phyloP scores from a whole-genome alignment of 495 filamentous ascomycete species.

The Parathielavia appendiculata region DNA sequence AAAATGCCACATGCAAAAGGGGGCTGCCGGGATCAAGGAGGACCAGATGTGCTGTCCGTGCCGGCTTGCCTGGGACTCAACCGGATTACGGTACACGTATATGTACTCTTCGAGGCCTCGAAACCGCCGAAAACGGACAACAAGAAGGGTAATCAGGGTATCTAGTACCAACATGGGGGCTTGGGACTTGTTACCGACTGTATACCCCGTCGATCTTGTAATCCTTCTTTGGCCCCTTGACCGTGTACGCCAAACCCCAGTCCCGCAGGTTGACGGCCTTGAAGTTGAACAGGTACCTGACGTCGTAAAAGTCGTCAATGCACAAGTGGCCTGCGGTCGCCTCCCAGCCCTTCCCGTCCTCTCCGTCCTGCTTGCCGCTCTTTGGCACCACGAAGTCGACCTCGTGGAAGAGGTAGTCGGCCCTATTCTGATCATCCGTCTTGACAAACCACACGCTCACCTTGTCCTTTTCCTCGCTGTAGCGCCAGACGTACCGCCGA shows the following conservation, averaged over 20 bases:
- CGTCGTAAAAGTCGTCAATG: constrained; percentile 58
- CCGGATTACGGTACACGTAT: too few relatives aligned
- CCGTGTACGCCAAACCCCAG: constrained; percentile 56
- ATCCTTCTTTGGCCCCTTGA: constrained; percentile 64
- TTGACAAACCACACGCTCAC: constrained; percentile 67
- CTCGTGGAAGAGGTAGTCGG: constrained; percentile 64
- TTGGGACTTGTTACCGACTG: constrained; percentile 21
- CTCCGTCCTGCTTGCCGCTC: constrained; percentile 10
- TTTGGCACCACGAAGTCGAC: constrained; percentile 38
- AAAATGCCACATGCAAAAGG: neutral
- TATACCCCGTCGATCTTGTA: constrained; percentile 55
- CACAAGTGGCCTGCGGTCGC: constrained; percentile 60
- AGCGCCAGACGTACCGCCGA: constrained; percentile 55
- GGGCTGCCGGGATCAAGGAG: neutral
- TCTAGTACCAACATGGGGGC: neutral
- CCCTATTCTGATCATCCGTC: constrained; percentile 47
- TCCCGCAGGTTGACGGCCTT: constrained; percentile 44
- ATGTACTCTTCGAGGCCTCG: too few relatives aligned
- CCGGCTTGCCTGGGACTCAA: neutral
- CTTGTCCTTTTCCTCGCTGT: constrained; percentile 47
- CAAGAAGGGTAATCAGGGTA: neutral
- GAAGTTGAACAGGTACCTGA: constrained; percentile 57
- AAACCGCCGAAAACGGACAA: neutral
- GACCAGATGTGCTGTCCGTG: neutral
- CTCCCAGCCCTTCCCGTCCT: constrained; percentile 40